A percentile compares a stretch with the other conserved stretches of the same genome.
Evolutionary conservation across 352 stramenopile genomes (phyloP).

Genomic region (Pythium monospermum): DNA sequence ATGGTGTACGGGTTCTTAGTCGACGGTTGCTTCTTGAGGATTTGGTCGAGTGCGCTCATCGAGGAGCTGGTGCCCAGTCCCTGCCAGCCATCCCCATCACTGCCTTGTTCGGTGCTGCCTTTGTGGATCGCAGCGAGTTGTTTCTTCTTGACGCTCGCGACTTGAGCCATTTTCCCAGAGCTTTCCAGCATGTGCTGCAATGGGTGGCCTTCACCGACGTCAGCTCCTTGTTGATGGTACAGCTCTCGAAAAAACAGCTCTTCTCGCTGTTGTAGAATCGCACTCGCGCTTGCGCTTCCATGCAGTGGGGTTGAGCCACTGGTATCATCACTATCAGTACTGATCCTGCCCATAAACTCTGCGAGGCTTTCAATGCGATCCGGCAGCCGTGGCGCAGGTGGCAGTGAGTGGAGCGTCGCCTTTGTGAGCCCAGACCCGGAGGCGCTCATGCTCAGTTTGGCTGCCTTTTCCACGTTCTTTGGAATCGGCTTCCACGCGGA

Average conservation of each 20-base stretch:
- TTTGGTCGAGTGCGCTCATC: slow-evolving; percentile 35
- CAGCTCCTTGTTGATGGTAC: slow-evolving; percentile 42
- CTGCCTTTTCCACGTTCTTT: not conserved
- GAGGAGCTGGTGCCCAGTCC: slow-evolving; percentile 21
- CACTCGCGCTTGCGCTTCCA: not conserved
- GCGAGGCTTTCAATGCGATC: slow-evolving; percentile 58
- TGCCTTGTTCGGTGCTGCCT: slow-evolving; percentile 12
- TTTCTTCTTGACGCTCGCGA: slow-evolving; percentile 29
- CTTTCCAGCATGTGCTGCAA: slow-evolving; percentile 75
- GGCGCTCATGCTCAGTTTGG: slow-evolving; percentile 9
- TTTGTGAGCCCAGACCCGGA: not conserved
- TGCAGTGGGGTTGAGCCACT: not conserved
- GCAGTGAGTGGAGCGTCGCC: slow-evolving; percentile 20
- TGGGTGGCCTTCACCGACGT: slow-evolving; percentile 40
- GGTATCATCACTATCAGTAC: not conserved
- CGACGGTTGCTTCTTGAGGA: slow-evolving; percentile 20
- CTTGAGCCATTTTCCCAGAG: slow-evolving; percentile 33
- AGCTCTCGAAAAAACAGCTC: slow-evolving; percentile 71
- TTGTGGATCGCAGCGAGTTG: slow-evolving; percentile 36
- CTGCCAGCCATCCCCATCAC: slow-evolving; percentile 2
- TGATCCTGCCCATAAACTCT: slow-evolving; percentile 17
- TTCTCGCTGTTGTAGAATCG: slow-evolving; percentile 28
- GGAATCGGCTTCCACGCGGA: slow-evolving; percentile 58
- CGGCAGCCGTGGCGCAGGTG: slow-evolving; percentile 44
- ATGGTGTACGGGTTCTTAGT: slow-evolving; percentile 19